Percentiles rank a stretch among this genome's conserved stretches.
Conservation (phyloP, 352 stramenopile genomes). For the Pythium dissotocum region DNA sequence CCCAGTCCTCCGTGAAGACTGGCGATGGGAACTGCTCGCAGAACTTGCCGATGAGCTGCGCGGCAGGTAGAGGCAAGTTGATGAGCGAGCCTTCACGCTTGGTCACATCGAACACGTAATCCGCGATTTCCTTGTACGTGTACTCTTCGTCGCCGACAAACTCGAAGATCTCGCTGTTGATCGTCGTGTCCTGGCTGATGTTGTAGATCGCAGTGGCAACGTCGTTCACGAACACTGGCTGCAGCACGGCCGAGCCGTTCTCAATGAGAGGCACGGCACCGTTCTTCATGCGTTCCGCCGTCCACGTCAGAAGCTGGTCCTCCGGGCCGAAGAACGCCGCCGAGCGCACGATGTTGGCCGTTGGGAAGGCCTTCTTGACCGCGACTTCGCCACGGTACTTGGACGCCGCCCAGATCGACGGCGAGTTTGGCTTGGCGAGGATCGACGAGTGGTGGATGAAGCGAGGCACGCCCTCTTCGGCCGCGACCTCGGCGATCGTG, state of each 20-base stretch:
- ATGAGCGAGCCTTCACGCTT: conserved; percentile 74
- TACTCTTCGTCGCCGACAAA: conserved; percentile 97
- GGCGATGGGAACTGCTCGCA: conserved; percentile 84
- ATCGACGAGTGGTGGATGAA: conserved; percentile 86
- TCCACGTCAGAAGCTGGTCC: conserved; percentile 95
- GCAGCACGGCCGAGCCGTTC: conserved; percentile 91
- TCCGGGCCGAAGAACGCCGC: conserved; percentile 95
- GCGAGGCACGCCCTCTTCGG: conserved; percentile 71
- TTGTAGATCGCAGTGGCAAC: conserved; percentile 82
- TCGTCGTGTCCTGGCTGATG: conserved; percentile 73
- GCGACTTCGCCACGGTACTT: conserved; percentile 87
- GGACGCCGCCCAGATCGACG: conserved; percentile 77
- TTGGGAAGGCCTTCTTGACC: conserved; percentile 93
- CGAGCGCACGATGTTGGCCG: conserved; percentile 95
- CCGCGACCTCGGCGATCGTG: conserved; percentile 81
- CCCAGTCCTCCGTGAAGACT: conserved; percentile 81
- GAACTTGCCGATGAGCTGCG: conserved; percentile 77
- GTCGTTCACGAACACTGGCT: conserved; percentile 91
- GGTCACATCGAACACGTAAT: conserved; percentile 95
- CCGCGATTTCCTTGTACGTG: conserved; percentile 95
- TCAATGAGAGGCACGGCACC: conserved; percentile 92
- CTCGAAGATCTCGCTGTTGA: conserved; percentile 94
- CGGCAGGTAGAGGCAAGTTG: conserved; percentile 79
- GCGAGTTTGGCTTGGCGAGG: conserved; percentile 80
- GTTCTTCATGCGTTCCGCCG: conserved; percentile 68